Conservation (phyloP, 345 rosid species). For the Eutrema yunnanense region DNA sequence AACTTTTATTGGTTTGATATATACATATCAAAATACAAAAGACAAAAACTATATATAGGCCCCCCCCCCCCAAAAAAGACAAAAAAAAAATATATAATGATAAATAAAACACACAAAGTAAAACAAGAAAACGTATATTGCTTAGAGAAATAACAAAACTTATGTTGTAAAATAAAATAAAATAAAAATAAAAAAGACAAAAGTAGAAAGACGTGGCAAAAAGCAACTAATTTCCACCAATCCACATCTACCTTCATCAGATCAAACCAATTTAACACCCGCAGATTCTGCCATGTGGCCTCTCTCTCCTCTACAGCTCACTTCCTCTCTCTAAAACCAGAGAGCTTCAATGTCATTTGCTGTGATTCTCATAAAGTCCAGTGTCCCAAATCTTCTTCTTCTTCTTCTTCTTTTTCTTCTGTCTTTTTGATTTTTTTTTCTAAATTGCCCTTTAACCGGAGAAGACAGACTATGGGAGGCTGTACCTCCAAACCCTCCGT, state of each 20-base stretch:
- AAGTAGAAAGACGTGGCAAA: slow-evolving; percentile 27
- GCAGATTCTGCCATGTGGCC: slow-evolving; percentile 36
- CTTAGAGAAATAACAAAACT: background rate
- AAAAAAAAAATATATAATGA: background rate
- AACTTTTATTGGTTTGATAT: slow-evolving; percentile 2
- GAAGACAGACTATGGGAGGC: slow-evolving; percentile 44
- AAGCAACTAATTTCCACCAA: slow-evolving; percentile 29
- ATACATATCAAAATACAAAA: background rate
- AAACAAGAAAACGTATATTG: slow-evolving; percentile 17
- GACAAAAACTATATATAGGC: background rate
- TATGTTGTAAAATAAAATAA: background rate
- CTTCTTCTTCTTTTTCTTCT: slow-evolving; percentile 12
- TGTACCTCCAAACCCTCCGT: slow-evolving; percentile 63
- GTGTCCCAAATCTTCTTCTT: slow-evolving; percentile 5
- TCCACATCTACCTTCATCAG: slow-evolving; percentile 24
- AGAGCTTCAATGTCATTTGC: slow-evolving; percentile 28
- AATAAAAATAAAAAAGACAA: background rate
- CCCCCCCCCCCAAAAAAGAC: background rate
- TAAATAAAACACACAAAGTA: slow-evolving; percentile 2
- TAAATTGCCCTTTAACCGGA: background rate
- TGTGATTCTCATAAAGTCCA: slow-evolving; percentile 29
- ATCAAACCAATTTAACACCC: slow-evolving; percentile 20
- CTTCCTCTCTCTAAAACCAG: slow-evolving; percentile 22
- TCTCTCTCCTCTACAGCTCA: slow-evolving; percentile 33
- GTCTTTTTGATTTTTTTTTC: background rate